Evolutionary conservation across 2,329 filamentous ascomycete species (phyloP).

Genomic region (Penicillium verrucosum): DNA sequence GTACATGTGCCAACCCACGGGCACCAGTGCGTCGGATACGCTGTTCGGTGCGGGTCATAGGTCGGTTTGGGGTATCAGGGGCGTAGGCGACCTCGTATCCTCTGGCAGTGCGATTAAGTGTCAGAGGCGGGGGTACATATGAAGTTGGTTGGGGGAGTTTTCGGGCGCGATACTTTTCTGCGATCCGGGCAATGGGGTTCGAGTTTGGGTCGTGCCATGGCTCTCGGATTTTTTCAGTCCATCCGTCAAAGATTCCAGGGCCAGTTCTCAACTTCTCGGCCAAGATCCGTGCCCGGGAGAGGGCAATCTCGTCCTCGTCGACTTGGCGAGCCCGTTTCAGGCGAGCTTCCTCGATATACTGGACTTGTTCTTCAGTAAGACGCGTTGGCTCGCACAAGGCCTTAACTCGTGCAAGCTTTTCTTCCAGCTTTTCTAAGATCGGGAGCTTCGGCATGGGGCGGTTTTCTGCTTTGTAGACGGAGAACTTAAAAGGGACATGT

Average conservation of each 20-base stretch:
- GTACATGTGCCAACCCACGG: conserved; percentile 43
- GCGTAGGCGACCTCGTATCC: conserved; percentile 42
- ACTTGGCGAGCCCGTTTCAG: conserved; percentile 26
- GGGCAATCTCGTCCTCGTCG: conserved; percentile 43
- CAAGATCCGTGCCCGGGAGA: conserved; percentile 42
- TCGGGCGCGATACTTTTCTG: conserved; percentile 4
- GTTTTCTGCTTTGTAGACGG: conserved; percentile 4
- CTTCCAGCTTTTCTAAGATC: conserved; percentile 30
- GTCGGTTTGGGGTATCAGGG: conserved; percentile 36
- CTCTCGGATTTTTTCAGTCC: conserved; percentile 24
- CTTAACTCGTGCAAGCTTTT: conserved; percentile 19
- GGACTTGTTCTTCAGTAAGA: conserved; percentile 15
- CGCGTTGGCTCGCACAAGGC: conserved; percentile 27
- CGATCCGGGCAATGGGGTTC: background rate
- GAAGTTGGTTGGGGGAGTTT: background rate
- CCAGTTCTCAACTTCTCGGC: conserved; percentile 40
- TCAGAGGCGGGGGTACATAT: background rate
- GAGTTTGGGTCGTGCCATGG: conserved; percentile 15
- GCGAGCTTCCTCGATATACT: conserved; percentile 16
- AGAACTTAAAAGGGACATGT: conserved; percentile 17
- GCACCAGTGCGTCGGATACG: conserved; percentile 44
- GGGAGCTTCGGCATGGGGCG: conserved; percentile 34
- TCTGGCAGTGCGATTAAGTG: background rate
- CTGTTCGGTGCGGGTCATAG: conserved; percentile 44
- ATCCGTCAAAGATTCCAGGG: conserved; percentile 31